These are phyloP conservation scores for Sonneratia alba DNA, from an alignment of 345 rosid genomes.

Conservation along the genomic window DNA sequence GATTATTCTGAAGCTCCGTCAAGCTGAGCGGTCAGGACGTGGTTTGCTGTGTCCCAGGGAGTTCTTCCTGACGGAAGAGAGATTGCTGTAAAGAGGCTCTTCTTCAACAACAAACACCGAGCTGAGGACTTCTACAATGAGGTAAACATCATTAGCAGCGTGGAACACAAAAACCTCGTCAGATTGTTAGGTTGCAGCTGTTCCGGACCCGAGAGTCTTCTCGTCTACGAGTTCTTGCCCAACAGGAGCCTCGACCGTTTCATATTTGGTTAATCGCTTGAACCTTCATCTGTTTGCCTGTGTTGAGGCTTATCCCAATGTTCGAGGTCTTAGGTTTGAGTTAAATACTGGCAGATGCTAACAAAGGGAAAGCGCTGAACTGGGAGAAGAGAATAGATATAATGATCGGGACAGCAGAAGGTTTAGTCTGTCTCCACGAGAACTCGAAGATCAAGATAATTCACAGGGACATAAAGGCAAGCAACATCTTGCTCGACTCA, in stretches of 20 bases:
- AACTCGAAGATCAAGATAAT: slow-evolving; percentile 58
- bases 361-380: slow-evolving; percentile 47
- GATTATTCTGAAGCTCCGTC: background rate
- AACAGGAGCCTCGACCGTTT: slow-evolving; percentile 81
- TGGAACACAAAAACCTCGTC: slow-evolving; percentile 89
- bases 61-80: slow-evolving; percentile 80
- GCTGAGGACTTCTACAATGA: slow-evolving; percentile 92
- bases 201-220: slow-evolving; percentile 92
- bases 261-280: slow-evolving; percentile 46
- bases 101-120: slow-evolving; percentile 81
- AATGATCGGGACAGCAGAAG: slow-evolving; percentile 76
- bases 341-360: slow-evolving; percentile 34
- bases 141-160: slow-evolving; percentile 76
- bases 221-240: slow-evolving; percentile 71
- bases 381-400: slow-evolving; percentile 64
- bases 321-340: background rate
- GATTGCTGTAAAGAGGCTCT: slow-evolving; percentile 85
- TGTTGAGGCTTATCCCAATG: background rate
- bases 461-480: slow-evolving; percentile 88
- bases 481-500: slow-evolving; percentile 72
- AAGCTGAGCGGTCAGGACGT: background rate
- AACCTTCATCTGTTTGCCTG: background rate
- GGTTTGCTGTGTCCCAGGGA: slow-evolving; percentile 35
- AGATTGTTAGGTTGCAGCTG: slow-evolving; percentile 86
- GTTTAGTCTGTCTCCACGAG: slow-evolving; percentile 76